Percentiles rank a stretch among this genome's conserved stretches.
Conservation (phyloP, 345 rosid species). For the Carallia pectinifolia region DNA sequence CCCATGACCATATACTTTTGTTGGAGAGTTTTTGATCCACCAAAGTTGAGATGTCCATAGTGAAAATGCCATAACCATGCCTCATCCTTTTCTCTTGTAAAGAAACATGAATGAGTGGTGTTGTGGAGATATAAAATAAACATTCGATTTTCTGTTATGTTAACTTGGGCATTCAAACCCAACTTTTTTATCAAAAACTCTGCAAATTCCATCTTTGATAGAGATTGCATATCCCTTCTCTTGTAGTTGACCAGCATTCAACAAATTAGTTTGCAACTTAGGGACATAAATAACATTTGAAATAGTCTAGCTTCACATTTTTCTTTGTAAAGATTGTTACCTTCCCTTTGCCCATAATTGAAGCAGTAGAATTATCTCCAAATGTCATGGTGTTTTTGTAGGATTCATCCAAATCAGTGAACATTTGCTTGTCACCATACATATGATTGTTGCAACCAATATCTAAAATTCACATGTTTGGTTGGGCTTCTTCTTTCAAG, state of each 20-base stretch:
- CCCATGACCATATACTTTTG: not conserved
- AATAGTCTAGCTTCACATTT: not conserved
- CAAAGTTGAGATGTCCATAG: not conserved
- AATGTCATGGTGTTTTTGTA: not conserved
- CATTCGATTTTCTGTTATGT: not conserved
- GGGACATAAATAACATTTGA: slow-evolving; percentile 4
- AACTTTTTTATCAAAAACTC: not conserved
- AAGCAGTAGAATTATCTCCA: not conserved
- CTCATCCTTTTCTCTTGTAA: not conserved
- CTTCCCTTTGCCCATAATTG: slow-evolving; percentile 7
- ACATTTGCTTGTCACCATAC: not conserved
- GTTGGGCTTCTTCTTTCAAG: not conserved
- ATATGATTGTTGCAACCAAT: not conserved
- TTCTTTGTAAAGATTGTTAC: not conserved
- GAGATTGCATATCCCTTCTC: slow-evolving; percentile 2
- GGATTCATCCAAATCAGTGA: slow-evolving; percentile 4
- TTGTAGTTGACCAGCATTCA: not conserved
- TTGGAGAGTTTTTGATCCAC: not conserved
- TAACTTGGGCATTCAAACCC: not conserved
- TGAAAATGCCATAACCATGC: not conserved
- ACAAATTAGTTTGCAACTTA: not conserved
- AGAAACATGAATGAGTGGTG: not conserved
- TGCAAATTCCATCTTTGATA: not conserved
- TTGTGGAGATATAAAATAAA: slow-evolving; percentile 1
- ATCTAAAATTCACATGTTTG: not conserved